Percentiles rank a stretch among this genome's conserved stretches.
Evolutionary conservation across 2,329 filamentous ascomycete genomes (phyloP).

Genomic region (Niveomyces coronatus): DNA sequence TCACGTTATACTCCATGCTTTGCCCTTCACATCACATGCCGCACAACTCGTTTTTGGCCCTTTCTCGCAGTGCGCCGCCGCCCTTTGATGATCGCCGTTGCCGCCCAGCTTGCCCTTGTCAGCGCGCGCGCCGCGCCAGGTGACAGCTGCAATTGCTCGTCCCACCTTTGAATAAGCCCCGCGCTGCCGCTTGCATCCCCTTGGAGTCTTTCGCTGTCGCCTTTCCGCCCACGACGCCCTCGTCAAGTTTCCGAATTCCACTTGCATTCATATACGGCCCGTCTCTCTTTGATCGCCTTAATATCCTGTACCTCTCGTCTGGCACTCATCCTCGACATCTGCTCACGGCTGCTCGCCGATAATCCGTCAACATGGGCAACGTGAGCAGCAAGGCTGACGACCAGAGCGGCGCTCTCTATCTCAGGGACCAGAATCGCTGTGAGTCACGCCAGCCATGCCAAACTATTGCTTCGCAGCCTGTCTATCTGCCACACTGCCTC

Average conservation of each 20-base stretch:
- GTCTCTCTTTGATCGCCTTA: neutral
- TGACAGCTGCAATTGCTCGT: slow-evolving; percentile 14
- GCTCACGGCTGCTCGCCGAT: slow-evolving; percentile 4
- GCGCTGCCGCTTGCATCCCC: slow-evolving; percentile 13
- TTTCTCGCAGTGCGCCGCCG: slow-evolving; percentile 6
- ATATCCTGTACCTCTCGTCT: neutral
- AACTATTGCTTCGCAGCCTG: slow-evolving; percentile 1
- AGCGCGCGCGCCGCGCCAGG: slow-evolving; percentile 13
- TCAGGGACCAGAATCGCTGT: slow-evolving; percentile 91
- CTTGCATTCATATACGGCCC: neutral
- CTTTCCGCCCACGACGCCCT: neutral
- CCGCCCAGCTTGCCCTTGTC: too few species aligned
- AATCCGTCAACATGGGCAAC: slow-evolving; percentile 67
- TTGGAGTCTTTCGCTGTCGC: neutral
- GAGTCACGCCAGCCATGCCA: slow-evolving; percentile 28
- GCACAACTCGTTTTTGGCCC: slow-evolving; percentile 13
- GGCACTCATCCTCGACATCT: neutral
- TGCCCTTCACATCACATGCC: slow-evolving; percentile 3
- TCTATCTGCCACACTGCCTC: slow-evolving; percentile 12
- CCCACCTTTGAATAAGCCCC: slow-evolving; percentile 18
- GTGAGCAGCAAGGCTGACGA: slow-evolving; percentile 85
- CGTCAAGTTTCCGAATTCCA: neutral
- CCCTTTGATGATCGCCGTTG: too few species aligned
- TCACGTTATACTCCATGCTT: slow-evolving; percentile 4
- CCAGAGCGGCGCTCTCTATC: slow-evolving; percentile 58